Evolutionary conservation across 2,329 filamentous ascomycete species (phyloP), one percentile per base, ranked within the genome.

Genomic region (Epichloe baconii): DNA sequence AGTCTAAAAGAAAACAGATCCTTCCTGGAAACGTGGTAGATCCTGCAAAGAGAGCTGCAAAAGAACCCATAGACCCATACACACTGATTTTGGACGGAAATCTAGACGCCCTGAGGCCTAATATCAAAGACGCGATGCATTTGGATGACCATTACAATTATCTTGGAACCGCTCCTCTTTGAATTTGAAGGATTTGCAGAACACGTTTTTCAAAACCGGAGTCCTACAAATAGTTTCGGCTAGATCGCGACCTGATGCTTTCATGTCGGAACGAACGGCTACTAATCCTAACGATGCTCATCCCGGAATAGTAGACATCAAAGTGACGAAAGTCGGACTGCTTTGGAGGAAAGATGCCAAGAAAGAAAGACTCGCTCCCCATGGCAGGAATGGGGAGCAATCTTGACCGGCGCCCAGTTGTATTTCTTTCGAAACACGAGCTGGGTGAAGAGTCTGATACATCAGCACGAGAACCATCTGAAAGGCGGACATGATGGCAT

Each of bases 301-400:
- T 57, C 88, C 89, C 3, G 93, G 93, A 12, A 85, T 98, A 53
- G 91, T 98, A 11, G 91, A 97, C 66, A 95, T 98, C 63, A 95
- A 95, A 59, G 86, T 97, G 44, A 95, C 91, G 44, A 98, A 97
- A 66, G 90, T 98, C 47, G 93, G 93, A 4, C 72, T 95, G 2
- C 66, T 98, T 35, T 98, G 93, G 93, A 82, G 93, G 44, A 98
- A 98, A 64, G 89, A 95, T 56, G 72, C 78, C 1, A 96, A 95
- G 70, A 95, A 69, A 91, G 93, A 70, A 95, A 94, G 67, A 85
- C 89, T 0, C 80, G 91, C 43, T 96, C 91, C 11, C 91, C 93
- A 1, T 98, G 93, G 93, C 91, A 96, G 64, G 93, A 98, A 75
- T 98, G 93, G 93, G 93, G 93, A 49, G 93, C 89, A 23, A 86